Percentiles rank a stretch among this genome's conserved stretches.
Conservation (phyloP, 2,329 filamentous ascomycete genomes). For the Talaromyces verruculosus region DNA sequence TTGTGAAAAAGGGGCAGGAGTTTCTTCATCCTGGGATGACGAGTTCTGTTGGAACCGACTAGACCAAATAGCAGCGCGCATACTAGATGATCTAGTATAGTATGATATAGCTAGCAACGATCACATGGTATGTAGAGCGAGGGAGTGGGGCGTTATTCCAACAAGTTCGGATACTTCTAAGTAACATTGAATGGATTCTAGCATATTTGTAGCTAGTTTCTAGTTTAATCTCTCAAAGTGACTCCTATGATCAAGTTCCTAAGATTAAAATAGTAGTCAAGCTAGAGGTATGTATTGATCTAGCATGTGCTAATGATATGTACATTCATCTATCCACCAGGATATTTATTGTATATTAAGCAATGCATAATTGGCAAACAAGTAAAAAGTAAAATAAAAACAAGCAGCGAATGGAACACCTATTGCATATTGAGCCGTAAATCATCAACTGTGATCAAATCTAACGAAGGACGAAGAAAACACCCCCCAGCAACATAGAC, state of each 20-base stretch:
- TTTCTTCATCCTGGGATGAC: no score
- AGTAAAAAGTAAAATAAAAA: not conserved
- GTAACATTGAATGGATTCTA: no score
- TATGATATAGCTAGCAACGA: no score
- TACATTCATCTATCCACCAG: constrained; percentile 3
- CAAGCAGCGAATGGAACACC: not conserved
- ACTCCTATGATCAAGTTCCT: not conserved
- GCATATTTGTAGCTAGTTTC: not conserved
- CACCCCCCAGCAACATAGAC: constrained; percentile 15
- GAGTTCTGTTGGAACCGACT: no score
- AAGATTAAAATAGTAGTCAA: not conserved
- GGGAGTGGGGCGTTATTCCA: no score
- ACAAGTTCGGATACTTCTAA: no score
- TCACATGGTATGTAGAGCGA: no score
- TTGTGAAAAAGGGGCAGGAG: no score
- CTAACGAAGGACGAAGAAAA: constrained; percentile 16
- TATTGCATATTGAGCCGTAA: not conserved
- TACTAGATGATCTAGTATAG: no score
- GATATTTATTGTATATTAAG: not conserved
- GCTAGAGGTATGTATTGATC: not conserved
- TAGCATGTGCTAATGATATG: not conserved
- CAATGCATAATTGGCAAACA: not conserved
- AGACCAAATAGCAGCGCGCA: no score
- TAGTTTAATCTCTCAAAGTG: not conserved
- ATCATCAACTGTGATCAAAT: not conserved